Percentiles rank a stretch among this genome's conserved stretches.
Evolutionary conservation across 1,284 basidiomycete genomes (phyloP).

Genomic region (Marasmius oreades): DNA sequence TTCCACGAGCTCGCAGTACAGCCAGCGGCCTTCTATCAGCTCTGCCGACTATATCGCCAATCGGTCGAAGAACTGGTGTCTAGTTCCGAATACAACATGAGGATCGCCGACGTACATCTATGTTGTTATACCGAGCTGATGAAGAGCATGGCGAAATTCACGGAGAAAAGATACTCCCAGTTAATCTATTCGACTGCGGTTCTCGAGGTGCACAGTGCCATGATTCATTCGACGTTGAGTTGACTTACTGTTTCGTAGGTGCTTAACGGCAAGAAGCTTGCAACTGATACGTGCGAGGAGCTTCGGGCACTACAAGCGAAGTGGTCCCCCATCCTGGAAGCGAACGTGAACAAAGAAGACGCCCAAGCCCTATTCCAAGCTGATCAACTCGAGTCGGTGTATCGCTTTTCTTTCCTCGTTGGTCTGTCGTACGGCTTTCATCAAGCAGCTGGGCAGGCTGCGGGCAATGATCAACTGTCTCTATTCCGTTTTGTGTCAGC

Average conservation of each 20-base stretch:
- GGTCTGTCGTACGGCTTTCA: conserved; percentile 76
- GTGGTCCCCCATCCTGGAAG: conserved; percentile 51
- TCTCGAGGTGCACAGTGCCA: not conserved
- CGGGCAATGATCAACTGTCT: conserved; percentile 58
- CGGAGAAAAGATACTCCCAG: not conserved
- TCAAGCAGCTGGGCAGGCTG: conserved; percentile 59
- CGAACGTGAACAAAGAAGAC: conserved; percentile 45
- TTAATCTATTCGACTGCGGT: not conserved
- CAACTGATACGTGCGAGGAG: conserved; percentile 63
- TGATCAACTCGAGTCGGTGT: conserved; percentile 59
- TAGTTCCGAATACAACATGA: conserved; percentile 61
- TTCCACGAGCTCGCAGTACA: conserved; percentile 79
- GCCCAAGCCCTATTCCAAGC: conserved; percentile 57
- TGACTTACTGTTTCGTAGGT: conserved; percentile 37
- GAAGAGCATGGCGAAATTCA: conserved; percentile 25
- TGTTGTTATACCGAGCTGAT: conserved; percentile 73
- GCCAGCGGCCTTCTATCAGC: conserved; percentile 73
- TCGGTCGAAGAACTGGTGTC: conserved; percentile 73
- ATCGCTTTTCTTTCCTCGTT: conserved; percentile 67
- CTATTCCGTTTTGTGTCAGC: conserved; percentile 59
- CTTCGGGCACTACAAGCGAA: conserved; percentile 46
- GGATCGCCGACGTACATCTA: conserved; percentile 72
- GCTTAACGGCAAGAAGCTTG: conserved; percentile 59
- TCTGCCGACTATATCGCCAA: conserved; percentile 70
- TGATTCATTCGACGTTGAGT: not conserved